phyloP scores from a whole-genome alignment of 1,139 yeast genomes.

The Candida frijolesensis region DNA sequence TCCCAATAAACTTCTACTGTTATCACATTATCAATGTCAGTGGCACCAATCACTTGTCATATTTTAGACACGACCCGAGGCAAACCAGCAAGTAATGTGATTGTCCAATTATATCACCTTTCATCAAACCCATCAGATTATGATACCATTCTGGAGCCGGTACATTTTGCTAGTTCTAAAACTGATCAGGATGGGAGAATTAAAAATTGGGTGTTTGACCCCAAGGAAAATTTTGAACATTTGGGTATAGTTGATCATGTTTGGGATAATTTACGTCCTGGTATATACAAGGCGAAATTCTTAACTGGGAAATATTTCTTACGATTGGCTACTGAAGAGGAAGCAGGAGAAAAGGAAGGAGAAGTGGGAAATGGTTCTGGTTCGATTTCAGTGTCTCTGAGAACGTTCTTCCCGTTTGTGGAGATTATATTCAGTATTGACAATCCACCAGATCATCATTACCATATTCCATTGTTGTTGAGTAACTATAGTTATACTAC shows the following conservation, averaged over 20 bases:
- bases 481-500: slow-evolving; percentile 87
- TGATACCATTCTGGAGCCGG: slow-evolving; percentile 25
- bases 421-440: slow-evolving; percentile 72
- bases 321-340: slow-evolving; percentile 10
- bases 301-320: slow-evolving; percentile 68
- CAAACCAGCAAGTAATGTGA: slow-evolving; percentile 70
- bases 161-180: slow-evolving; percentile 60
- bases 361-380: no score
- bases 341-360: no score
- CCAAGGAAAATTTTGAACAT: slow-evolving; percentile 26
- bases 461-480: slow-evolving; percentile 81
- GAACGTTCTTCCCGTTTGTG: slow-evolving; percentile 79
- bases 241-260: slow-evolving; percentile 32
- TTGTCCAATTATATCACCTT: slow-evolving; percentile 55
- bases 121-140: slow-evolving; percentile 25
- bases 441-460: slow-evolving; percentile 72
- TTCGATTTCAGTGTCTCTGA: neutral
- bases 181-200: slow-evolving; percentile 84
- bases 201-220: slow-evolving; percentile 61
- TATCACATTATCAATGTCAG: slow-evolving; percentile 20
- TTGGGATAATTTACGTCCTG: slow-evolving; percentile 54
- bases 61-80: slow-evolving; percentile 85
- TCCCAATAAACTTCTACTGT: neutral
- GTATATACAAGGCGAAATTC: slow-evolving; percentile 73
- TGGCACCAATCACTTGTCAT: slow-evolving; percentile 80